phyloP scores from a whole-genome alignment of 2,329 filamentous ascomycete species.

The Monosporascus sp. region DNA sequence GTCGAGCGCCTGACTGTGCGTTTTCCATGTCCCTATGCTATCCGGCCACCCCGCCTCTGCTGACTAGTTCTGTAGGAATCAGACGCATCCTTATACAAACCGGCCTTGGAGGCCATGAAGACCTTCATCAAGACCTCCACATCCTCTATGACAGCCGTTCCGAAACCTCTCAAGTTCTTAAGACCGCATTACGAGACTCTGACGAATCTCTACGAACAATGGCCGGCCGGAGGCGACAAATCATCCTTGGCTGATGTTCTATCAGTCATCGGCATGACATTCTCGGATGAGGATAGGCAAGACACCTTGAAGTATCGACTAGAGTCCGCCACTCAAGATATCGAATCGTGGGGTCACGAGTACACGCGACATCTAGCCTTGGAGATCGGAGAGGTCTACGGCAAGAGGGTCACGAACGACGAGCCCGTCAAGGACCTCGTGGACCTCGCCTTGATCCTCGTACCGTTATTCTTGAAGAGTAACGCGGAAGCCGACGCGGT shows the following conservation, averaged over 20 bases:
- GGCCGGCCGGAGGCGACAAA: slow-evolving; percentile 81
- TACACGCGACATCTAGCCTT: slow-evolving; percentile 93
- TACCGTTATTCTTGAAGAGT: slow-evolving; percentile 93
- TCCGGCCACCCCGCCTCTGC: slow-evolving; percentile 2
- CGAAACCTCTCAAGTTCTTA: slow-evolving; percentile 96
- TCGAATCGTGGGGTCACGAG: slow-evolving; percentile 97
- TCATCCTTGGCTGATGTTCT: slow-evolving; percentile 88
- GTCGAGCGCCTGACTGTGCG: slow-evolving; percentile 86
- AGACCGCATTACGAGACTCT: slow-evolving; percentile 92
- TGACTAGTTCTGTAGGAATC: slow-evolving; percentile 57
- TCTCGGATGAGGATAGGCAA: slow-evolving; percentile 90
- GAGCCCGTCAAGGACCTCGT: slow-evolving; percentile 79
- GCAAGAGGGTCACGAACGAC: slow-evolving; percentile 79
- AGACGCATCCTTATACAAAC: slow-evolving; percentile 81
- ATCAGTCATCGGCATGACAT: slow-evolving; percentile 98
- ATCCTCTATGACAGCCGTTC: slow-evolving; percentile 98
- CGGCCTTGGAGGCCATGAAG: slow-evolving; percentile 93
- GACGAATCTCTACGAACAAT: slow-evolving; percentile 81
- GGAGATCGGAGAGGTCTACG: slow-evolving; percentile 93
- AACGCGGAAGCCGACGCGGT: slow-evolving; percentile 98
- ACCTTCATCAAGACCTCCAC: slow-evolving; percentile 98
- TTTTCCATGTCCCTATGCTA: slow-evolving; percentile 5
- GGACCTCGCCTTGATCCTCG: slow-evolving; percentile 75
- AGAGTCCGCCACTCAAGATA: slow-evolving; percentile 82
- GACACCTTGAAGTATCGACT: slow-evolving; percentile 96